A percentile compares a stretch with the other conserved stretches of the same genome.
These are phyloP conservation scores for Akanthomyces dipterigenus DNA, from an alignment of 2,329 filamentous ascomycete species.

Conservation along the genomic window DNA sequence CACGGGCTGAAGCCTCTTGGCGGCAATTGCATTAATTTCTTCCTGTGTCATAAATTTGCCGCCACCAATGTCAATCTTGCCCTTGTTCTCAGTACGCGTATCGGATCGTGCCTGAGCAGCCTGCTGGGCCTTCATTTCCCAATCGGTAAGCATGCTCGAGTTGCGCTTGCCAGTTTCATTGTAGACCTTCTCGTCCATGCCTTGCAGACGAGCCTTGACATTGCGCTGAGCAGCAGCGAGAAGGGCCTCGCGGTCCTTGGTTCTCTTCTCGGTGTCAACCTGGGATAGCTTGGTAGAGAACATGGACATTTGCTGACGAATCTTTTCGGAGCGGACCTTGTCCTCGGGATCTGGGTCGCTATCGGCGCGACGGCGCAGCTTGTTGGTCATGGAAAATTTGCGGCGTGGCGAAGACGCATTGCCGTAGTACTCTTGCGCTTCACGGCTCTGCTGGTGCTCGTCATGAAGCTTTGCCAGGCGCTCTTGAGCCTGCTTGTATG, in stretches of 20 bases:
- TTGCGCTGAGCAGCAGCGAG: constrained; percentile 77
- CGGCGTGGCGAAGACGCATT: constrained; percentile 34
- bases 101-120: constrained; percentile 61
- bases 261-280: constrained; percentile 66
- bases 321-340: constrained; percentile 61
- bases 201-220: constrained; percentile 69
- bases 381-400: constrained; percentile 46
- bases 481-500: constrained; percentile 79
- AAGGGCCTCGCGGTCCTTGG: constrained; percentile 66
- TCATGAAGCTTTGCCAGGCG: constrained; percentile 74
- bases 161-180: constrained; percentile 68
- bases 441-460: constrained; percentile 54
- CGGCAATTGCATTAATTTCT: constrained; percentile 74
- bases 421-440: constrained; percentile 73
- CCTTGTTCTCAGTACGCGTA: constrained; percentile 46
- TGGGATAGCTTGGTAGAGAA: constrained; percentile 62
- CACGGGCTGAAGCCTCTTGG: constrained; percentile 70
- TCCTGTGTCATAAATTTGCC: constrained; percentile 72
- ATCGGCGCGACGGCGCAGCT: constrained; percentile 55
- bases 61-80: constrained; percentile 64
- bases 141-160: constrained; percentile 62
- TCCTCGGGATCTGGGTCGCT: constrained; percentile 57
- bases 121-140: constrained; percentile 70
- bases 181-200: constrained; percentile 76
- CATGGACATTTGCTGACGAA: constrained; percentile 71